These are phyloP conservation scores for Phoma herbarum DNA, from an alignment of 2,329 filamentous ascomycete genomes.

Conservation along the genomic window DNA sequence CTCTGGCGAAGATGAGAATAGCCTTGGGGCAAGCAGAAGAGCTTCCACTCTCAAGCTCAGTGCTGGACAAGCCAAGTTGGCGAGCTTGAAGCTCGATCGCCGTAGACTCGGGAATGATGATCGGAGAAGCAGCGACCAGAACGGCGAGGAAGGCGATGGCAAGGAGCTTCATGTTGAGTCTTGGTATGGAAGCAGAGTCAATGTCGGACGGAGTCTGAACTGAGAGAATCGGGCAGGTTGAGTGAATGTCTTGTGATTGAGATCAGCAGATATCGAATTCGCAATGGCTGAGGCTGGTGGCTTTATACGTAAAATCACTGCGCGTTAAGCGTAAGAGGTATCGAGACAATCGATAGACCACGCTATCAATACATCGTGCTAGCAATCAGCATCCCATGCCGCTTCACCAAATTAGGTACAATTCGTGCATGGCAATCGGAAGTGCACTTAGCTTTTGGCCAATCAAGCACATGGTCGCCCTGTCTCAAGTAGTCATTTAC, in stretches of 20 bases:
- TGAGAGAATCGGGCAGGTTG: background rate
- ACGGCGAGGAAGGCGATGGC: constrained; percentile 22
- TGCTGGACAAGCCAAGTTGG: constrained; percentile 23
- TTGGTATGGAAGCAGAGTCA: constrained; percentile 1
- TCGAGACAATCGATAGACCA: background rate
- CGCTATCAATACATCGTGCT: background rate
- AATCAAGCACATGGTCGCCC: background rate
- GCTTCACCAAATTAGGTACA: background rate
- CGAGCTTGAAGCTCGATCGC: constrained; percentile 22
- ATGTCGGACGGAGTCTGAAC: background rate
- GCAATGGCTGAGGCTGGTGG: no score
- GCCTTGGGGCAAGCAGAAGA: constrained; percentile 35
- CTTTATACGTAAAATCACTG: background rate
- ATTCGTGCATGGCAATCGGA: background rate
- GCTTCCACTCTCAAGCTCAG: constrained; percentile 37
- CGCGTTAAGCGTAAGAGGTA: no score
- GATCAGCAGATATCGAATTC: background rate
- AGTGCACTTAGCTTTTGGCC: background rate
- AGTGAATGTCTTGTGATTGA: background rate
- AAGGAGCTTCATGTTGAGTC: constrained; percentile 31
- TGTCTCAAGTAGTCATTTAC: no score
- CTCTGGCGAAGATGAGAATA: constrained; percentile 42
- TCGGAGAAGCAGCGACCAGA: constrained; percentile 22
- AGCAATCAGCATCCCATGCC: background rate
- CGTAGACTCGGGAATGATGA: constrained; percentile 6